Base-by-base conservation (phyloP, 2,329 filamentous ascomycete genomes). In the Emmonsiellopsis sp. region DNA sequence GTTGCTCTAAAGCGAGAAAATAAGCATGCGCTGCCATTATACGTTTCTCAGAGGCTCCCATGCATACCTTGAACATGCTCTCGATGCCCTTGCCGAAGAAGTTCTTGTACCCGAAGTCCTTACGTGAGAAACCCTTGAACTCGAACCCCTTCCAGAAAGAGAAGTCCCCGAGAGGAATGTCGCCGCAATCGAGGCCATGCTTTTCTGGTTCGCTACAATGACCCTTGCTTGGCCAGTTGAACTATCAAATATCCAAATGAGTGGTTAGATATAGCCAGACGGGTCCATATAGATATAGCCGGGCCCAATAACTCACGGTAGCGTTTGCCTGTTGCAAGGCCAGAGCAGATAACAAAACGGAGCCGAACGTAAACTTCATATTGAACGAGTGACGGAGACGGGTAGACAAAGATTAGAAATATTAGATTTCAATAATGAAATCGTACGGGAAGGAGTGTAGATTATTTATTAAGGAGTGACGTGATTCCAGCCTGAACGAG, bases 71-170 rank as follows among this genome's bases (percentile, higher is more conserved):
- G 48, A 57, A 57, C 42, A 59, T 58, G 42, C 58, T 58, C 52
- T 52, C 55, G 42, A 57, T 53, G 34, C 61, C 42, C 49, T 70
- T 55, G 42, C 27, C 42, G 13, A 45, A 45, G n/a, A 59, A 5
- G 7, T 45, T 59, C 45, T 43, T 49, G 55, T 71, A 71, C 62
- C 80, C 77, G 46, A 77, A 77, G 65, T 81, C 77, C 61, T 77
- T 73, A 74, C 87, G 93, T 51, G 74, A 74, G 74, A 84, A 93
- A 62, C 87, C 87, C 47, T 73, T 78, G 76, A 90, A 92, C 57
- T 78, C 72, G 70, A 92, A 88, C 65, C 83, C 86, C 51, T 81
- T 81, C 69, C 89, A 95, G 61, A 67, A 72, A 58, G 68, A 71
- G 71, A 95, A 83, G 13, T 67, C 62, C 45, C 87, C 88, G 37